Evolutionary conservation across 2,329 filamentous ascomycete genomes (phyloP), one percentile per base, ranked within the genome.

Genomic region (Hypoxylon sp.): DNA sequence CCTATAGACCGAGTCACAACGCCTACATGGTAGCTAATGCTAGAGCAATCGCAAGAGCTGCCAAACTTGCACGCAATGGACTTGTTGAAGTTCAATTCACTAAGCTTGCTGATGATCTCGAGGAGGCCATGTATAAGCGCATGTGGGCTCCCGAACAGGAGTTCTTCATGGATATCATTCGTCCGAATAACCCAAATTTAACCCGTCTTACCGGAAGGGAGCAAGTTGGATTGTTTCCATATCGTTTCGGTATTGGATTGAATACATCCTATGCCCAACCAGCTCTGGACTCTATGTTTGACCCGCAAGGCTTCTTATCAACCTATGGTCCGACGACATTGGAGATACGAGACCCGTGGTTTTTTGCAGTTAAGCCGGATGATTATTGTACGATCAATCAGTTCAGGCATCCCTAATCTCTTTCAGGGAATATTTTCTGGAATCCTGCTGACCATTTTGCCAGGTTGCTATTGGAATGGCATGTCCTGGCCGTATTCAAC

Each of bases 401-500:
- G 17, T 6, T 1, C 24, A 5, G 34, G 6, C 22, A 20, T 17
- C 20, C 22, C 5, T 49, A 11, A 1, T 20, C 2, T 13, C 13
- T 28, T 4, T 19, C 8, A 41, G 43, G 4, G 8, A 11, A 17
- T 20, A 7, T 7, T 44, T 4, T 15, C 28, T n/a, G 1, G 6
- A 54, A 26, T 24, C 49, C 41, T 34, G 28, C 50, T 59, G 17
- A 69, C 53, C 20, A 22, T 1, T 24, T 19, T 43, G 65, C 37
- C 72, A 75, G 73, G 79, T 57, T 81, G 79, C 63, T 76, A 74
- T 54, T 82, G 80, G 80, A 75, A 81, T 56, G 80, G 80, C 1
- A 78, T 78, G 64, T 79, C 77, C n/a, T 82, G 80, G 80, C 80
- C 80, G 2, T 82, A 76, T 63, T 76, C 77, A 2, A 82, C 79